Conservation (phyloP, 768 basidiomycete genomes). For the Phylloporus rhodoxanthus region DNA sequence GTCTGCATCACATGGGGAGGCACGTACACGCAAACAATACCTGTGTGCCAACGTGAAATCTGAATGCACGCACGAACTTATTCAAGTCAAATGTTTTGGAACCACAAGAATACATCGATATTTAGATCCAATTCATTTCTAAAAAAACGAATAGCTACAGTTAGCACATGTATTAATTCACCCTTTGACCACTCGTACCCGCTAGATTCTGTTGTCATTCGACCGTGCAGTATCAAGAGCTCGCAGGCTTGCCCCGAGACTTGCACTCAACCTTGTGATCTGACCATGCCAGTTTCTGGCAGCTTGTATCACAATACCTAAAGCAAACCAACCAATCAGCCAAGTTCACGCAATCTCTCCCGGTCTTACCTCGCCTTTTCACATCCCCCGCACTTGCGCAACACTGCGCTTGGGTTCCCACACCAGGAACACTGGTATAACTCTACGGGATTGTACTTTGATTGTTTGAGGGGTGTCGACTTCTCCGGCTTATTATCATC, state of each 20-base stretch:
- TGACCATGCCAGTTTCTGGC: conserved; percentile 37
- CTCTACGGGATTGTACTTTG: conserved; percentile 32
- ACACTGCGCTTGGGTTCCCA: conserved; percentile 49
- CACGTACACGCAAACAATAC: too few species aligned
- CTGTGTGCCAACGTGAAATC: too few species aligned
- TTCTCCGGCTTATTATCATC: conserved; percentile 11
- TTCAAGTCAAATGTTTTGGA: too few species aligned
- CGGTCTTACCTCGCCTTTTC: conserved; percentile 31
- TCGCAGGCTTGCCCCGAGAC: not conserved
- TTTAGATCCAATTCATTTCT: not conserved
- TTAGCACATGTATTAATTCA: not conserved
- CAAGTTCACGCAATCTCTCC: not conserved
- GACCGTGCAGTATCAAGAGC: not conserved
- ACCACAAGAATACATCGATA: not conserved
- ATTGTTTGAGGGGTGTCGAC: conserved; percentile 32
- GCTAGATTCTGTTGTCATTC: not conserved
- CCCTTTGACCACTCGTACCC: not conserved
- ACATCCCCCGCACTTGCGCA: conserved; percentile 45
- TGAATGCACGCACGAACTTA: too few species aligned
- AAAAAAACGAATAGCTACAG: not conserved
- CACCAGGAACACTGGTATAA: conserved; percentile 61
- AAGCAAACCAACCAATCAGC: conserved; percentile 11
- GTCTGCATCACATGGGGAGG: too few species aligned
- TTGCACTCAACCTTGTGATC: conserved; percentile 31
- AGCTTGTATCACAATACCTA: conserved; percentile 42